phyloP scores from a whole-genome alignment of 805 yeast genomes.

The Torulaspora franciscae region DNA sequence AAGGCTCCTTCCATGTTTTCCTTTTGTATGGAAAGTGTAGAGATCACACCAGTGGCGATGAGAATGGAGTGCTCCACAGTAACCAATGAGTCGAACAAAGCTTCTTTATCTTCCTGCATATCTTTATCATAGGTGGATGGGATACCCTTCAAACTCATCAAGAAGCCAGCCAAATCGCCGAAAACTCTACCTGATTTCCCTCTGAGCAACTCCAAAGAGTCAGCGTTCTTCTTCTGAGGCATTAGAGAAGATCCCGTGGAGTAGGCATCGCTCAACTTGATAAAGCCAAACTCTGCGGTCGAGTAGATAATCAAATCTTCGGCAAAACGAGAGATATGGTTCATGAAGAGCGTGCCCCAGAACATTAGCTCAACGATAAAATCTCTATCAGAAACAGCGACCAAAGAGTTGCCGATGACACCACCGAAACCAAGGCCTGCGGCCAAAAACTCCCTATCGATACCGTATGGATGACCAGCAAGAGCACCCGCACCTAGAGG shows the following conservation, averaged over 20 bases:
- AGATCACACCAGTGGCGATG: conserved; percentile 94
- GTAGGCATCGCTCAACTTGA: conserved; percentile 92
- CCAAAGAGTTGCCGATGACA: conserved; percentile 89
- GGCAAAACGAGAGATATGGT: conserved; percentile 88
- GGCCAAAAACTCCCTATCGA: conserved; percentile 88
- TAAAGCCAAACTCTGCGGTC: conserved; percentile 94
- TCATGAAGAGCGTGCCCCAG: conserved; percentile 93
- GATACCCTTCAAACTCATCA: conserved; percentile 94
- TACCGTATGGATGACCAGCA: conserved; percentile 99
- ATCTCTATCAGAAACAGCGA: conserved; percentile 98
- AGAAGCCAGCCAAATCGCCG: conserved; percentile 90
- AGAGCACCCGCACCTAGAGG: conserved; percentile 98
- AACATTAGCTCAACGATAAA: conserved; percentile 93
- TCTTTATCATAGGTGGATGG: conserved; percentile 98
- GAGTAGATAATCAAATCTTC: conserved; percentile 96
- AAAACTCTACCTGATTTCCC: conserved; percentile 97
- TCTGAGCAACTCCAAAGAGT: conserved; percentile 87
- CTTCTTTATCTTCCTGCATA: conserved; percentile 98
- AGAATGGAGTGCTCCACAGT: conserved; percentile 92
- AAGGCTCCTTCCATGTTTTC: conserved; percentile 80
- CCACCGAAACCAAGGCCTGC: conserved; percentile 71
- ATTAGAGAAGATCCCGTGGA: conserved; percentile 97
- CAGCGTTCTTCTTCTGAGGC: conserved; percentile 99
- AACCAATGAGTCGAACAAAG: conserved; percentile 83
- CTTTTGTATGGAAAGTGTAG: conserved; percentile 70